Conservation (phyloP, 1,284 basidiomycete species). For the Malassezia cuniculi region DNA sequence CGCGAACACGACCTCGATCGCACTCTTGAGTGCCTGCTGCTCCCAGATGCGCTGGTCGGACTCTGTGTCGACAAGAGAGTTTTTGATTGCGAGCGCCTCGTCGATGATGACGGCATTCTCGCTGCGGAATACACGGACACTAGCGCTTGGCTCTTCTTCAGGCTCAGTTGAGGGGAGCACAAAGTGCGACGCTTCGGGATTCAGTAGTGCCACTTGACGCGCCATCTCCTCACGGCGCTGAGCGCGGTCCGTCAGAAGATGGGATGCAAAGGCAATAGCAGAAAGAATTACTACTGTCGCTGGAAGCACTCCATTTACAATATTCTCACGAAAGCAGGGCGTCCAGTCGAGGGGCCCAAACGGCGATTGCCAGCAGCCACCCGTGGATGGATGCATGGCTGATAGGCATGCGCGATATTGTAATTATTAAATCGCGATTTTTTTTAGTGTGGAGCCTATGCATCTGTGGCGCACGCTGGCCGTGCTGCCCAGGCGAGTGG, state of each 20-base stretch:
- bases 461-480: too few species aligned
- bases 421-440: too few species aligned
- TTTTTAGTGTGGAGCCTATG: too few species aligned
- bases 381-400: too few species aligned
- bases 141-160: background rate
- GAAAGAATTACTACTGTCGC: background rate
- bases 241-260: background rate
- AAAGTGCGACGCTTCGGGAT: constrained; percentile 9
- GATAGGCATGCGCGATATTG: too few species aligned
- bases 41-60: constrained; percentile 6
- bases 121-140: constrained; percentile 27
- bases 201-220: constrained; percentile 7
- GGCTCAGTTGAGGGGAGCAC: background rate
- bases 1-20: constrained; percentile 22
- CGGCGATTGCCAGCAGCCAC: constrained; percentile 3
- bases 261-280: background rate
- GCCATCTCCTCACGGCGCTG: background rate
- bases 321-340: constrained; percentile 6
- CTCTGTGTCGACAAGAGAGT: constrained; percentile 8
- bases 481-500: too few species aligned
- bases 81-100: constrained; percentile 32
- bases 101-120: constrained; percentile 43
- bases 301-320: constrained; percentile 4
- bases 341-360: constrained; percentile 10
- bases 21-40: constrained; percentile 19